Percentiles rank a stretch among this genome's conserved stretches.
These are phyloP conservation scores for Torrubiellomyces zombiae DNA, from an alignment of 2,329 filamentous ascomycete species.

Conservation along the genomic window DNA sequence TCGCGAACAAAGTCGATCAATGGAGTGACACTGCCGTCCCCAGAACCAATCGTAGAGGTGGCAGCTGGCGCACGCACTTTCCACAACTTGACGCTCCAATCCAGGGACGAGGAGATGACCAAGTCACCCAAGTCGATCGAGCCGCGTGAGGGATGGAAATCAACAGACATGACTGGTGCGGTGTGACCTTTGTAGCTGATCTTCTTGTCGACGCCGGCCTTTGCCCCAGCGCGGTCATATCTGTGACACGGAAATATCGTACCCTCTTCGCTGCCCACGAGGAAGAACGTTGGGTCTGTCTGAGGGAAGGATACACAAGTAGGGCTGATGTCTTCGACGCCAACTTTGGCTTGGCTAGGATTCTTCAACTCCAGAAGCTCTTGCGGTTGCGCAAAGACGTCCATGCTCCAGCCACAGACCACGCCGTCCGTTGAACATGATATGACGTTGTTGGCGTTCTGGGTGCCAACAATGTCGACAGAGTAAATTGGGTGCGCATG, in stretches of 20 bases:
- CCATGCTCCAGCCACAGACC: constrained; percentile 92
- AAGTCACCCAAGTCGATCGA: constrained; percentile 89
- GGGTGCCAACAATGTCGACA: constrained; percentile 87
- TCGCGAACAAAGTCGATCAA: constrained; percentile 84
- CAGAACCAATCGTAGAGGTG: constrained; percentile 40
- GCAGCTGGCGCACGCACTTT: constrained; percentile 72
- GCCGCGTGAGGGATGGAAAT: constrained; percentile 85
- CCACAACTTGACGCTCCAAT: constrained; percentile 97
- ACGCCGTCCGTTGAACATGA: constrained; percentile 93
- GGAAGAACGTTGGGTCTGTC: constrained; percentile 91
- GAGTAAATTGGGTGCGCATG: constrained; percentile 96
- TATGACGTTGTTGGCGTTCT: constrained; percentile 97
- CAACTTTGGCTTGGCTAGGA: constrained; percentile 59
- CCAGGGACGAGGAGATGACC: constrained; percentile 77
- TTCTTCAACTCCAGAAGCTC: constrained; percentile 80
- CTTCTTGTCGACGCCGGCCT: constrained; percentile 82
- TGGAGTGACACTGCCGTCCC: constrained; percentile 45
- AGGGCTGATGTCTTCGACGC: constrained; percentile 81
- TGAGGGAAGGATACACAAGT: constrained; percentile 91
- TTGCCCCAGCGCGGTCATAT: constrained; percentile 92
- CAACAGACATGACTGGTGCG: constrained; percentile 86
- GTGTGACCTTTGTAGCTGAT: constrained; percentile 82
- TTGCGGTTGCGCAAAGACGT: constrained; percentile 94
- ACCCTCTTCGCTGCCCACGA: constrained; percentile 92
- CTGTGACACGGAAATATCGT: constrained; percentile 91